phyloP scores from a whole-genome alignment of 371 early-diverging fungal genomes.

The Entomophthora muscae region DNA sequence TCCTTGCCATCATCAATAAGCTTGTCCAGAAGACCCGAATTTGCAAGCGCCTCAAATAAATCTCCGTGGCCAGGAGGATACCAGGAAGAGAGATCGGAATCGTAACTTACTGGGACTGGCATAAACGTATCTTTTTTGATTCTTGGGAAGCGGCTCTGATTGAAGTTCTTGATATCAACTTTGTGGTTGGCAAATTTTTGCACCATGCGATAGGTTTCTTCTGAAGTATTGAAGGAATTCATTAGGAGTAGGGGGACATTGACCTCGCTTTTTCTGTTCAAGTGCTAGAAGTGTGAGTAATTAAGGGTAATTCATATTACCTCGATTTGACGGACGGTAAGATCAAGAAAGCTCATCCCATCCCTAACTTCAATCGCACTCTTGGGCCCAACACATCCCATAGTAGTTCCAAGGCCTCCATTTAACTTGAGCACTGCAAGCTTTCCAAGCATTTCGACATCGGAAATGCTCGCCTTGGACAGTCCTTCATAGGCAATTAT shows the following conservation, averaged over 20 bases:
- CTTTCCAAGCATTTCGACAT: conserved; percentile 53
- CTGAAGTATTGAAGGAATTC: conserved; percentile 99
- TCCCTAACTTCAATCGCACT: conserved; percentile 97
- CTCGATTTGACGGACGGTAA: conserved; percentile 97
- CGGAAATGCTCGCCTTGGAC: conserved; percentile 24
- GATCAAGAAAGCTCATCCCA: conserved; percentile 96
- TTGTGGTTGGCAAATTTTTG: conserved; percentile 78
- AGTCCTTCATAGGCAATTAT: conserved; percentile 62
- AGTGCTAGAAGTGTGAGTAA: conserved; percentile 29
- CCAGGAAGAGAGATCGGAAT: conserved; percentile 21
- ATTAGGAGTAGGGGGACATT: conserved; percentile 96
- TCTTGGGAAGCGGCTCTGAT: conserved; percentile 94
- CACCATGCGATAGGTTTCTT: conserved; percentile 81
- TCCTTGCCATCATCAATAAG: conserved; percentile 95
- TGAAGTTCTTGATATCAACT: conserved; percentile 87
- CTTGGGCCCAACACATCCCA: conserved; percentile 99
- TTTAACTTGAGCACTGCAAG: conserved; percentile 98
- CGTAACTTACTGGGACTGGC: conserved; percentile 58
- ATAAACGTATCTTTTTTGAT: conserved; percentile 85
- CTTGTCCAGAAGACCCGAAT: conserved; percentile 91
- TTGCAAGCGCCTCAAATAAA: conserved; percentile 84
- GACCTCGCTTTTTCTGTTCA: conserved; percentile 76
- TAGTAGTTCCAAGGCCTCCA: conserved; percentile 98
- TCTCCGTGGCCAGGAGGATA: conserved; percentile 99
- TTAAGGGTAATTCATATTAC: conserved; percentile 17